These are phyloP conservation scores for Mrakia blollopis DNA, from an alignment of 768 basidiomycete species.

Conservation along the genomic window DNA sequence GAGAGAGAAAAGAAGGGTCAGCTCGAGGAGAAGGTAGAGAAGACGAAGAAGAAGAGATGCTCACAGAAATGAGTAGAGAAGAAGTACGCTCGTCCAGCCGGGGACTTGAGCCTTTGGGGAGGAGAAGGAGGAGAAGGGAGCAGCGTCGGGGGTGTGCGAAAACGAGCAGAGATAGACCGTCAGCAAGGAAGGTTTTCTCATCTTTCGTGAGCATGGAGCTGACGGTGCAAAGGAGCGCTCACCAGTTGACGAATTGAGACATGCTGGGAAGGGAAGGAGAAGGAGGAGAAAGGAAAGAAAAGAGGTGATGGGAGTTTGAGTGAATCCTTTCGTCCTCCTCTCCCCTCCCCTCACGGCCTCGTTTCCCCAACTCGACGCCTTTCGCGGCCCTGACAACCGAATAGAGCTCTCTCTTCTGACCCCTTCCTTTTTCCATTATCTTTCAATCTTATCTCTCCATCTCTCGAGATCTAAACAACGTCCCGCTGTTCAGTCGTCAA, in stretches of 20 bases:
- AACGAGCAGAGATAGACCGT: not conserved
- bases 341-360: not conserved
- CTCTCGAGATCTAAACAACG: not conserved
- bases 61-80: conserved; percentile 34
- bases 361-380: not conserved
- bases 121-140: not conserved
- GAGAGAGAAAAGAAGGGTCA: not conserved
- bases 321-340: not conserved
- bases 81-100: conserved; percentile 30
- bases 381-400: not conserved
- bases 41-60: not conserved
- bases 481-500: too few relatives aligned
- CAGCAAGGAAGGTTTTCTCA: not conserved
- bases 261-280: not conserved
- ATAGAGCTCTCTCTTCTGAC: not conserved
- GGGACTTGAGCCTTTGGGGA: conserved; percentile 27
- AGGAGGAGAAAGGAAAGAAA: not conserved
- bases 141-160: not conserved
- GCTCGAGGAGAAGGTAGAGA: not conserved
- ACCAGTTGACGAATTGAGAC: conserved; percentile 33
- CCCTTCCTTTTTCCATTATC: too few relatives aligned
- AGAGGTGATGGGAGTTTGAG: not conserved
- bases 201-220: not conserved
- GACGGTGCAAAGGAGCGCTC: not conserved
- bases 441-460: not conserved